phyloP scores from a whole-genome alignment of 164 flowering plant species.

The Akebia trifoliata region DNA sequence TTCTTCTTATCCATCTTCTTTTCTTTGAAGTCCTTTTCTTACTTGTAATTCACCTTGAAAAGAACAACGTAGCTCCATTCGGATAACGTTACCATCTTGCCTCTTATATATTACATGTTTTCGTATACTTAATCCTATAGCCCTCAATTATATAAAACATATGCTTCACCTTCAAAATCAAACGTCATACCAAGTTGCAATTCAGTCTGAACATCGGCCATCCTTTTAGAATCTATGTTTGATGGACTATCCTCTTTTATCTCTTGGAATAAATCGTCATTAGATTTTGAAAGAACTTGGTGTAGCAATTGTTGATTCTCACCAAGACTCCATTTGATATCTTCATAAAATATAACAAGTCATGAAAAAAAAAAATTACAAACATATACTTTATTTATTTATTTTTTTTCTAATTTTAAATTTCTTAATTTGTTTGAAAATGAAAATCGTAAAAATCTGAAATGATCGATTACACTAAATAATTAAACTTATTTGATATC shows the following conservation, averaged over 20 bases:
- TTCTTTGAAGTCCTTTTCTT: not conserved
- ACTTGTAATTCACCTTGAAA: slow-evolving; percentile 5
- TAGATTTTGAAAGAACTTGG: not conserved
- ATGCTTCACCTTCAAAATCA: slow-evolving; percentile 8
- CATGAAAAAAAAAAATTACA: too few species aligned
- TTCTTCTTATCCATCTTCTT: not conserved
- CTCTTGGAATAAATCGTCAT: not conserved
- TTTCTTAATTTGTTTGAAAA: too few species aligned
- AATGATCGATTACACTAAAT: too few species aligned
- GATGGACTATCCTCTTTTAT: not conserved
- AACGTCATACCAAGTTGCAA: not conserved
- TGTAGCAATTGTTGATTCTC: too few species aligned
- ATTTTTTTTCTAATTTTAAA: too few species aligned
- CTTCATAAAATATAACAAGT: too few species aligned
- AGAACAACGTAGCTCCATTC: slow-evolving; percentile 8
- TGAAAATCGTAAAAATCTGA: too few species aligned
- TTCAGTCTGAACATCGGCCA: not conserved
- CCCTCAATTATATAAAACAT: slow-evolving; percentile 7
- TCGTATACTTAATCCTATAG: slow-evolving; percentile 12
- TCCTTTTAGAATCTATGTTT: not conserved
- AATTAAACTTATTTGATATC: too few species aligned
- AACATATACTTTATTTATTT: too few species aligned
- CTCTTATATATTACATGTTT: not conserved
- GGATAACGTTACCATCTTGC: not conserved
- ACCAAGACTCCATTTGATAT: too few species aligned